Evolutionary conservation across 495 filamentous ascomycete genomes (phyloP), one percentile per base, ranked within the genome.

Genomic region (Penicillium longicatenatum): DNA sequence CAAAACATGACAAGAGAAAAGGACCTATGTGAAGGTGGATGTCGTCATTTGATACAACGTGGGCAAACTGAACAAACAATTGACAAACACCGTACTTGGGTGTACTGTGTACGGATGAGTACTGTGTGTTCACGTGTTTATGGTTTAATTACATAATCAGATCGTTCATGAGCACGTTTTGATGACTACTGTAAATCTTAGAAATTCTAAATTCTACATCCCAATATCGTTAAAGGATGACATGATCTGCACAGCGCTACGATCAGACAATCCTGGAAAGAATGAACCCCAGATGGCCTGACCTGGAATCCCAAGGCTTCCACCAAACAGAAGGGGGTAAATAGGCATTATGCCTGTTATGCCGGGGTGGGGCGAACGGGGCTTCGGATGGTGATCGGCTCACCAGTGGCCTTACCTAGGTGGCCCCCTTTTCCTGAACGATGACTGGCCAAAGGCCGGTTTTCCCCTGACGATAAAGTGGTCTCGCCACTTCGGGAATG

Each of bases 401-500:
- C 63, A 60, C 47, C 63, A 65, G 74, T 77, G 74, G 74, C 66
- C 71, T 68, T 68, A 74, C 60, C 45, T 39, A 16, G 14, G 20
- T 33, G 10, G 14, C 24, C 47, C 50, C 57, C 47, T 44, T 52
- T 54, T 54, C 12, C 17, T 26, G 29, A 19, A 19, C 39, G 24
- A 1, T 46, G 16, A 48, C 45, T 48, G 45, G 45, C 24, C 24
- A 17, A 26, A 29, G 1, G 24, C 45, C 24, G 45, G 45, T 48
- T 48, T 48, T 48, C 45, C 45, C 45, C 45, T 48, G 45, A 48
- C 45, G 45, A 62, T 59, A 43, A 60, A 60, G 58, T 75, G 61
- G 61, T 77, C 74, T 74, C 74, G 74, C 74, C 74, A 77, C 74
- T 67, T 69, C 71, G 71, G 71, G 67, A 70, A 60, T 66, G 61